phyloP scores from a whole-genome alignment of 164 flowering plant genomes.

The Amborella trichopoda region DNA sequence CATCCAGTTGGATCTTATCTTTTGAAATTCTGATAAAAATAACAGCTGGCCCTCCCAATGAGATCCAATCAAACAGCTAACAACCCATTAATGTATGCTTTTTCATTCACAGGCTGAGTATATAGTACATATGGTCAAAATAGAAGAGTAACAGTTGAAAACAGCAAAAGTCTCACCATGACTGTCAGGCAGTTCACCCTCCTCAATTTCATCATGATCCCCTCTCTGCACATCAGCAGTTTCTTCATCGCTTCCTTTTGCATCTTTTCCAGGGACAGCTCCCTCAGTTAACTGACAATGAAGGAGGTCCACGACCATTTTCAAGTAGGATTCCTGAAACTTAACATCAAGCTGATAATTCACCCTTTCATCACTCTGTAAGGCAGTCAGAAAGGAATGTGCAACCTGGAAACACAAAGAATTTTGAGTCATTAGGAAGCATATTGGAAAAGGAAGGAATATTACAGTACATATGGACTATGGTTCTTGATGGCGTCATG shows the following conservation, averaged over 20 bases:
- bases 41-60: too few relatives aligned
- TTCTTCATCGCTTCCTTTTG: conserved; percentile 12
- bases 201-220: conserved; percentile 69
- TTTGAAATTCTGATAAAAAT: too few relatives aligned
- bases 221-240: conserved; percentile 13
- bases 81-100: too few relatives aligned
- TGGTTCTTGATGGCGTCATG: too few relatives aligned
- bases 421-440: too few relatives aligned
- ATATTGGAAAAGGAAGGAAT: too few relatives aligned
- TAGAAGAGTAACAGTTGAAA: too few relatives aligned
- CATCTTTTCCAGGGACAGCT: conserved; percentile 52
- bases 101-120: too few relatives aligned
- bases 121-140: too few relatives aligned
- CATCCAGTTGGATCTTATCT: too few relatives aligned
- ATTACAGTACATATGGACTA: too few relatives aligned
- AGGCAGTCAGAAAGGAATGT: conserved; percentile 72
- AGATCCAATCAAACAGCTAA: too few relatives aligned
- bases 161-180: conserved; percentile 38
- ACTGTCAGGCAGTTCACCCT: conserved; percentile 89
- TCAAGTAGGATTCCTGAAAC: conserved; percentile 86
- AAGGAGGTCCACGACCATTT: conserved; percentile 62
- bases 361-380: conserved; percentile 94
- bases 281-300: conserved; percentile 95
- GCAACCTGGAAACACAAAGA: conserved; percentile 59
- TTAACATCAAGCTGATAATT: conserved; percentile 93